Percentiles rank a stretch among this genome's conserved stretches.
Conservation (phyloP, 805 yeast genomes). For the Barnettozyma populi region DNA sequence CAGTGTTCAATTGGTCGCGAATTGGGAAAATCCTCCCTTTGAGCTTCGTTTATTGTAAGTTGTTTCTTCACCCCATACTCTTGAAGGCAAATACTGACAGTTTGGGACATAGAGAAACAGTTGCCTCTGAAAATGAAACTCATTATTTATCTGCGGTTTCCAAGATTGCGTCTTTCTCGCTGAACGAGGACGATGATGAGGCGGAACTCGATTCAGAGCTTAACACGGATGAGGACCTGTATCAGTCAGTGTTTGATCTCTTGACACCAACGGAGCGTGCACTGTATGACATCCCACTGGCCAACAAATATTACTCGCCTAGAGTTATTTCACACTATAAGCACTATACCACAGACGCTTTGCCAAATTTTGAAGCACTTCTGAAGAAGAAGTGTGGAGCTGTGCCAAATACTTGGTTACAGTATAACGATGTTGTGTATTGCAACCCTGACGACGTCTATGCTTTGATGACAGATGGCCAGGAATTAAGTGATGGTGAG, state of each 20-base stretch:
- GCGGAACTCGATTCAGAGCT: neutral
- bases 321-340: slow-evolving; percentile 59
- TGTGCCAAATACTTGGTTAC: slow-evolving; percentile 40
- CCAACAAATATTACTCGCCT: slow-evolving; percentile 46
- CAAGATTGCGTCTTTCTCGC: slow-evolving; percentile 10
- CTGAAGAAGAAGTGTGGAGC: slow-evolving; percentile 20
- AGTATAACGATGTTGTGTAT: slow-evolving; percentile 47
- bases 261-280: slow-evolving; percentile 18
- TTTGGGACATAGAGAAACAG: slow-evolving; percentile 16
- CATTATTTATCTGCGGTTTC: slow-evolving; percentile 12
- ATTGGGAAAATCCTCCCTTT: slow-evolving; percentile 27
- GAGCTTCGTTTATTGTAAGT: slow-evolving; percentile 24
- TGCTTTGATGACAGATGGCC: slow-evolving; percentile 58
- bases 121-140: slow-evolving; percentile 22
- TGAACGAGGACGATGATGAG: slow-evolving; percentile 10
- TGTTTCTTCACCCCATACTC: neutral
- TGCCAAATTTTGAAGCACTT: slow-evolving; percentile 23
- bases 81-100: neutral
- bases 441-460: slow-evolving; percentile 70
- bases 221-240: slow-evolving; percentile 19
- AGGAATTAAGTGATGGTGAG: slow-evolving; percentile 11
- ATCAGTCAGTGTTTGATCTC: slow-evolving; percentile 12
- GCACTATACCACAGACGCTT: slow-evolving; percentile 36
- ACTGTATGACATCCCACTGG: slow-evolving; percentile 23
- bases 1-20: slow-evolving; percentile 20